A percentile compares a stretch with the other conserved stretches of the same genome.
These are phyloP conservation scores for Tylopilus vinaceipallidus DNA, from an alignment of 768 basidiomycete species.

Conservation along the genomic window DNA sequence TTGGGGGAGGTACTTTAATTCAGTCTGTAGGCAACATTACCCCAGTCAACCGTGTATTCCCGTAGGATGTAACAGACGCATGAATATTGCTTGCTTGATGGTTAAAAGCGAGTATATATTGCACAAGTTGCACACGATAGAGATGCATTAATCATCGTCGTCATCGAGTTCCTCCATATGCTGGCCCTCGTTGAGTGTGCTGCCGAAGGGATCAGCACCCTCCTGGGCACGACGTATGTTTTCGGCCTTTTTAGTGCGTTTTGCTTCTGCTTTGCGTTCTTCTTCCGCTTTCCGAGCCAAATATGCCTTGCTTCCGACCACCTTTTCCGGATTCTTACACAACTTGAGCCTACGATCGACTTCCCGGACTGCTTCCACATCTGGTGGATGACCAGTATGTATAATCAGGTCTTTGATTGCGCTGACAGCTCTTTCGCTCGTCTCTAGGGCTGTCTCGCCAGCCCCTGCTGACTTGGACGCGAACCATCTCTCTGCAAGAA, in stretches of 20 bases:
- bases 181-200: conserved; percentile 40
- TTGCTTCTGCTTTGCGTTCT: conserved; percentile 66
- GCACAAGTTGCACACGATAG: not conserved
- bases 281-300: conserved; percentile 68
- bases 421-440: conserved; percentile 33
- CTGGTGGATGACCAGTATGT: conserved; percentile 56
- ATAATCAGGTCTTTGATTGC: conserved; percentile 57
- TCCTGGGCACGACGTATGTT: conserved; percentile 45
- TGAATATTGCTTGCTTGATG: not conserved
- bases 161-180: conserved; percentile 42
- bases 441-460: conserved; percentile 12
- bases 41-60: not conserved
- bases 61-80: not conserved
- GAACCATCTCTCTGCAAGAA: conserved; percentile 62
- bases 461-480: conserved; percentile 35
- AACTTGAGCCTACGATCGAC: conserved; percentile 83
- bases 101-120: not conserved
- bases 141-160: conserved; percentile 37
- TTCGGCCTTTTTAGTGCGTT: conserved; percentile 60
- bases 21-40: conserved; percentile 22
- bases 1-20: conserved; percentile 17
- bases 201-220: conserved; percentile 71
- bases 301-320: conserved; percentile 85
- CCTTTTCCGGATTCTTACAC: conserved; percentile 96
- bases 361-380: conserved; percentile 81